Percentiles rank a stretch among this genome's conserved stretches.
phyloP scores from a whole-genome alignment of 2,329 filamentous ascomycete genomes.

The Beauveria scarabaeidicola region DNA sequence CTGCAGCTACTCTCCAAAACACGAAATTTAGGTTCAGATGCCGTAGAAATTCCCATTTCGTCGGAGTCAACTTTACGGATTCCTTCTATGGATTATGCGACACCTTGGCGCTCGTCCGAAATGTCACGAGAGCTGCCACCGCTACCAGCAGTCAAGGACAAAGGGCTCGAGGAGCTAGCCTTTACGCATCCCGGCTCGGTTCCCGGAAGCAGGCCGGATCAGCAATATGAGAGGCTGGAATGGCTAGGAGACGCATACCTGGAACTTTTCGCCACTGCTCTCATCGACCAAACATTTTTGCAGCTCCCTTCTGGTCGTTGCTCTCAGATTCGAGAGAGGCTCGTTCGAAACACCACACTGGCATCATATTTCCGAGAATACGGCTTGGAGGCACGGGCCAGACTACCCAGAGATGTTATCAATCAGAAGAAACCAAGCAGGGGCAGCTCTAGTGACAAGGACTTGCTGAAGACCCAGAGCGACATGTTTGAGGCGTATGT shows the following conservation, averaged over 20 bases:
- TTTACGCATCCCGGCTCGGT: constrained; percentile 60
- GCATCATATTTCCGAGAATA: constrained; percentile 62
- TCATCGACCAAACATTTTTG: constrained; percentile 67
- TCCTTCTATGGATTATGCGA: constrained; percentile 11
- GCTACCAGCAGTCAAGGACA: constrained; percentile 53
- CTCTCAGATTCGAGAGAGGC: constrained; percentile 66
- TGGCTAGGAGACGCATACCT: constrained; percentile 84
- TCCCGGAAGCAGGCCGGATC: constrained; percentile 32
- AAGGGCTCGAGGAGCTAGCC: constrained; percentile 49
- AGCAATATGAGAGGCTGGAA: constrained; percentile 72
- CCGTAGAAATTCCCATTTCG: not conserved
- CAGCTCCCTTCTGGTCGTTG: constrained; percentile 57
- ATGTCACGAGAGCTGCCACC: constrained; percentile 43
- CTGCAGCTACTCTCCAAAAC: not conserved
- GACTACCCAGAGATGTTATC: constrained; percentile 40
- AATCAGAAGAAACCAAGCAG: constrained; percentile 19
- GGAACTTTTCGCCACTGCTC: constrained; percentile 63
- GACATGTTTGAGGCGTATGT: constrained; percentile 91
- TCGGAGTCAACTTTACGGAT: not conserved
- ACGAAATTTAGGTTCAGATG: not conserved
- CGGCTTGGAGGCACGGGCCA: constrained; percentile 56
- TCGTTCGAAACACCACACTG: constrained; percentile 76
- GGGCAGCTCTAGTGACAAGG: constrained; percentile 35
- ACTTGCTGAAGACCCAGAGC: constrained; percentile 63
- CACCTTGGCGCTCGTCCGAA: constrained; percentile 39